Base-by-base conservation (phyloP, 2,329 filamentous ascomycete species). In the Paecilomyces formosus region DNA sequence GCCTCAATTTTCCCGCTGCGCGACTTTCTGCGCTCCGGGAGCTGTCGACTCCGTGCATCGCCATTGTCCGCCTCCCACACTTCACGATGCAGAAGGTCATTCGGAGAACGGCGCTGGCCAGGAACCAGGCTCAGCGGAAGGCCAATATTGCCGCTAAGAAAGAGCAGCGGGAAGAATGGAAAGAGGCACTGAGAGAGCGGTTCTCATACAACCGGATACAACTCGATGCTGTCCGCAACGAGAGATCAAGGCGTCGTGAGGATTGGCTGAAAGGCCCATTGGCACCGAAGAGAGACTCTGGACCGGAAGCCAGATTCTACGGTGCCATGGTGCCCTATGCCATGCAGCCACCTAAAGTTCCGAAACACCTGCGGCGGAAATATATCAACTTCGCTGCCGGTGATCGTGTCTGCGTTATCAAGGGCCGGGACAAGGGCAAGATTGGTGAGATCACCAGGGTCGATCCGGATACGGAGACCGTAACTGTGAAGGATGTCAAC, bases 371-470 rank as follows among this genome's bases (percentile, higher is more conserved):
- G 54, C 71, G 64, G 71, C 73, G 64, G 57, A 71, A 71, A 65
- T 81, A 81, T 72, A 78, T 89, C 61, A 88, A 85, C 64, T 77
- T 92, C 59, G 82, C 81, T 24, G 69, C 76, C 3, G 86, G 87
- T 6, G 94, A 97, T 74, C 84, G 94, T 60, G 92, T 97, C 31
- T 89, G 93, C 56, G 77, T 97, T 59, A 76, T 91, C 57, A 85
- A 88, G 61, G 92, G 93, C 8, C 82, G 82, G 35, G 89, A 94
- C 68, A 88, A 87, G 77, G 92, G 92, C 67, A 90, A 88, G 77
- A 94, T 99, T 74, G 89, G 90, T 55, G 77, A 78, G n/a, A 84
- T 97, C 52, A 73, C 72, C 60, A 72, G 78, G 1, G 78, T 95
- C 53, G 76, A 85, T 63, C 61, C 69, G 3, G 73, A 81, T 11